phyloP scores from a whole-genome alignment of 768 basidiomycete genomes.

The Phanerochaete sordida region DNA sequence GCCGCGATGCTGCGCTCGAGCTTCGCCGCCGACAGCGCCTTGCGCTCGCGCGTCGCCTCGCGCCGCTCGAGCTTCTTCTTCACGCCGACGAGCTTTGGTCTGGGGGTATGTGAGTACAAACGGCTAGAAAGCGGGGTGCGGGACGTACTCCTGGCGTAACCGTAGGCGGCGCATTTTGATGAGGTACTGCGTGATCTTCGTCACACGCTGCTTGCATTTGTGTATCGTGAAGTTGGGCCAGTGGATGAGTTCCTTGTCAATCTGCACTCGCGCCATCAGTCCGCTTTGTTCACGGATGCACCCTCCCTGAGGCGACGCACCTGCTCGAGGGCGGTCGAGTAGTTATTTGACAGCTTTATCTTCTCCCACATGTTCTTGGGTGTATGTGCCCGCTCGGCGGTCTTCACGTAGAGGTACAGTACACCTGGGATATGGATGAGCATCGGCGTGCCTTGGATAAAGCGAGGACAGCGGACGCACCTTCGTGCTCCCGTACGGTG shows the following conservation, averaged over 20 bases:
- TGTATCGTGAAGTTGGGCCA: constrained; percentile 98
- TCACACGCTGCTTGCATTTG: constrained; percentile 98
- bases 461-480: constrained; percentile 34
- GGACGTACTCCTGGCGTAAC: constrained; percentile 76
- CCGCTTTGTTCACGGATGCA: background rate
- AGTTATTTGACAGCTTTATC: constrained; percentile 89
- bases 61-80: constrained; percentile 97
- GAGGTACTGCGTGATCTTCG: constrained; percentile 98
- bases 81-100: constrained; percentile 89
- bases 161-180: constrained; percentile 96
- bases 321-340: constrained; percentile 93
- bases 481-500: constrained; percentile 96
- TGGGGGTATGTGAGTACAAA: constrained; percentile 25
- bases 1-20: constrained; percentile 95
- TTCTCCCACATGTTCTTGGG: constrained; percentile 98
- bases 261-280: constrained; percentile 43
- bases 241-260: constrained; percentile 92
- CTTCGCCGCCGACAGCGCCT: constrained; percentile 93
- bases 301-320: constrained; percentile 39
- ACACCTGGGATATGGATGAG: constrained; percentile 45
- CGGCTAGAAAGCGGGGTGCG: background rate
- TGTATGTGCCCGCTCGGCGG: constrained; percentile 94
- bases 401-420: constrained; percentile 94
- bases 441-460: background rate
- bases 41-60: constrained; percentile 89